A percentile compares a stretch with the other conserved stretches of the same genome.
These are phyloP conservation scores for Nicotiana noctiflora DNA, from an alignment of 257 asterid species.

Conservation along the genomic window DNA sequence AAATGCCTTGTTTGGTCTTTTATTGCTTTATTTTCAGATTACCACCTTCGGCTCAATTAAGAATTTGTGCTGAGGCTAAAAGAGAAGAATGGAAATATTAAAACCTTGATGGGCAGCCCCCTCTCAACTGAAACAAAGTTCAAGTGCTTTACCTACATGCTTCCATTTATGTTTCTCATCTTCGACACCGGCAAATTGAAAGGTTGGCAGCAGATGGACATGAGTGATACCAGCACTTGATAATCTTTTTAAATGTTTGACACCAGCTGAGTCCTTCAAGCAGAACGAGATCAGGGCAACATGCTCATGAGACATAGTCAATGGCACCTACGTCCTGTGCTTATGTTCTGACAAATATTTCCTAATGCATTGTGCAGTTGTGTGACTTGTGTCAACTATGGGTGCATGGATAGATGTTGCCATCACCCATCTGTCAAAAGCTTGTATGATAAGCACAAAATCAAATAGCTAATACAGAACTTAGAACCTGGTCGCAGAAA, in stretches of 20 bases:
- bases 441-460: conserved; percentile 1
- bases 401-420: neutral
- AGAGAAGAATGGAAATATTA: neutral
- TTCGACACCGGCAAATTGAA: conserved; percentile 84
- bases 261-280: conserved; percentile 84
- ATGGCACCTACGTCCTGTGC: neutral
- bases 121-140: neutral
- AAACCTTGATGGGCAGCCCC: neutral
- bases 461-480: neutral
- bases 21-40: neutral
- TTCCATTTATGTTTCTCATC: conserved; percentile 80
- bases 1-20: neutral
- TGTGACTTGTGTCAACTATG: neutral
- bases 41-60: neutral
- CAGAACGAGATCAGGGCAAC: neutral
- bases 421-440: neutral
- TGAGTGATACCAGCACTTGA: conserved; percentile 84
- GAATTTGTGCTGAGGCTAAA: neutral
- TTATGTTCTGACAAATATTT: neutral
- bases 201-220: conserved; percentile 84
- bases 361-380: neutral
- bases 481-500: neutral
- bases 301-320: conserved; percentile 4
- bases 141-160: conserved; percentile 44
- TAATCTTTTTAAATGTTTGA: conserved; percentile 68